phyloP scores from a whole-genome alignment of 177 flowering plant species.

The Vitis hybrid region DNA sequence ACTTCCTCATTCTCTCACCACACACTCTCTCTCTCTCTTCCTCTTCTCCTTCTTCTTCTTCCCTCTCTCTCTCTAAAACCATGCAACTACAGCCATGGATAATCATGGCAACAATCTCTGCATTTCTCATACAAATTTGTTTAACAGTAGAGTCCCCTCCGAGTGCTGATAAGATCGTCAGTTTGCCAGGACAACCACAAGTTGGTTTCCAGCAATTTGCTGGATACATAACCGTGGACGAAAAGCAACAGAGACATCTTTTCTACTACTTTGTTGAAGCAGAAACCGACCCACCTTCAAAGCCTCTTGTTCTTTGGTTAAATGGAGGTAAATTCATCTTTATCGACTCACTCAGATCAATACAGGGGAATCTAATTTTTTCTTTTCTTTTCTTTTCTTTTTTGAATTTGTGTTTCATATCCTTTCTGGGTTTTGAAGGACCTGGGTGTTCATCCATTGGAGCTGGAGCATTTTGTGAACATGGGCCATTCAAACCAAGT shows the following conservation, averaged over 20 bases:
- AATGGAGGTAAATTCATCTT: constrained; percentile 27
- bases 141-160: constrained; percentile 3
- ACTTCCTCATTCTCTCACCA: no score
- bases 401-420: background rate
- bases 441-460: constrained; percentile 49
- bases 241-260: constrained; percentile 21
- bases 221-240: constrained; percentile 30
- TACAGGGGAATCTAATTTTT: background rate
- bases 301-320: constrained; percentile 38
- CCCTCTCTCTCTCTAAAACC: no score
- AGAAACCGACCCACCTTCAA: constrained; percentile 25
- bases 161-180: constrained; percentile 21
- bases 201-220: constrained; percentile 28
- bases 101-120: constrained; percentile 6
- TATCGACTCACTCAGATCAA: background rate
- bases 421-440: constrained; percentile 16
- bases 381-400: no score
- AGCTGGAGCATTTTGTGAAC: constrained; percentile 34
- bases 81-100: constrained; percentile 12
- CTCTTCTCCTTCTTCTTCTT: no score
- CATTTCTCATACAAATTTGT: background rate
- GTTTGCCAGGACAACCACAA: constrained; percentile 36
- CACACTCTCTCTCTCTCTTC: background rate
- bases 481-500: constrained; percentile 40
- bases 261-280: constrained; percentile 42